Evolutionary conservation across 2,329 filamentous ascomycete genomes (phyloP).

Genomic region (Trematosphaeria pertusa): DNA sequence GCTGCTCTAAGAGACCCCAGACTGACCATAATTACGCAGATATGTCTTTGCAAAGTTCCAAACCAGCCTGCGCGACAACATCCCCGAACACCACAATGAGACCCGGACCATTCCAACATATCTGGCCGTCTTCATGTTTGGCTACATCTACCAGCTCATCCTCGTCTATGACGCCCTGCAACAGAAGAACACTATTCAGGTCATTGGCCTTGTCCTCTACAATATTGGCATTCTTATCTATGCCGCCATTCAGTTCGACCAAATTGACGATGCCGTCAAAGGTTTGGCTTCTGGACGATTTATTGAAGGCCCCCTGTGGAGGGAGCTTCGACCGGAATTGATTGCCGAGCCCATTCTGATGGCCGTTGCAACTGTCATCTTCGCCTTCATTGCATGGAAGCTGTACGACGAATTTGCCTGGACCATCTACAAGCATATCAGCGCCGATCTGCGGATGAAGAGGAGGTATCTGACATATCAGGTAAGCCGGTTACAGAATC

Average conservation of each 20-base stretch:
- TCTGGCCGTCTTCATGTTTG: conserved; percentile 95
- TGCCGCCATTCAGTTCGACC: conserved; percentile 88
- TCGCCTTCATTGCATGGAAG: conserved; percentile 87
- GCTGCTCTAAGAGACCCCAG: neutral
- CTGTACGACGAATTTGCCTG: conserved; percentile 98
- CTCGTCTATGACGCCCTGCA: conserved; percentile 93
- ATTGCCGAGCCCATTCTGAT: conserved; percentile 87
- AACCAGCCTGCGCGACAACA: conserved; percentile 56
- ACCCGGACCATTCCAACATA: conserved; percentile 86
- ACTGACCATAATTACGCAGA: conserved; percentile 53
- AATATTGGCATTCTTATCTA: conserved; percentile 93
- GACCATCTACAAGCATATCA: conserved; percentile 99
- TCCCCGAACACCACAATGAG: conserved; percentile 49
- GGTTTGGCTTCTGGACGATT: conserved; percentile 26
- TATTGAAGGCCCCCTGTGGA: conserved; percentile 68
- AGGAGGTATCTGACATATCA: conserved; percentile 95
- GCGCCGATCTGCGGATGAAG: conserved; percentile 96
- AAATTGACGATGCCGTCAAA: conserved; percentile 77
- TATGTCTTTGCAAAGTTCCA: conserved; percentile 93
- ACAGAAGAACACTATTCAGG: conserved; percentile 96
- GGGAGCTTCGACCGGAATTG: conserved; percentile 74
- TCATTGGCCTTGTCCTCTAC: conserved; percentile 93
- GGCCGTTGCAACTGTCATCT: conserved; percentile 73
- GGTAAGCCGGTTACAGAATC: conserved; percentile 59
- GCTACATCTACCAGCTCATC: conserved; percentile 88